Evolutionary conservation across 1,284 basidiomycete species (phyloP), one percentile per base, ranked within the genome.

Genomic region (Pholiota adiposa): DNA sequence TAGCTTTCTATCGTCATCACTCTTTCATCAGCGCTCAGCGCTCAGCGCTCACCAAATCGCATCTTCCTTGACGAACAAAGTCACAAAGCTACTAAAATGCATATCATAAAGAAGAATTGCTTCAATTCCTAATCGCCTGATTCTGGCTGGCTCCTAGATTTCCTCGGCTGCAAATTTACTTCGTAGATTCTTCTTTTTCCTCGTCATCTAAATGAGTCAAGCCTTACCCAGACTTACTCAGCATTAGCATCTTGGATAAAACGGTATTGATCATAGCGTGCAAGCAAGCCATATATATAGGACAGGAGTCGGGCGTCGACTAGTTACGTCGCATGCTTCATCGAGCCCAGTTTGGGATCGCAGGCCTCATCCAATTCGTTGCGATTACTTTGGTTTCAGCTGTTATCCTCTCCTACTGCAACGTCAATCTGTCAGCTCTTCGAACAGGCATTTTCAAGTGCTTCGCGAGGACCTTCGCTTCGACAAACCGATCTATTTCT

Each of bases 371-470:
- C 25, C 36, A 59, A 36, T 54, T 59, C 29, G 18, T 65, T 21
- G 49, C 40, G 21, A 50, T 61, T 18, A 57, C 61, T 23, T 41
- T 65, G 31, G 27, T 61, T 31, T 59, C 61, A 21, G 60, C 59
- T 21, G 14, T 61, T 25, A 21, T 60, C 25, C 49, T 62, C 34
- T 60, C 60, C 23, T 59, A 51, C 46, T 60, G 40, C 50, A 57
- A 49, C 54, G 43, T 48, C 51, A 56, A 61, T 50, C 62, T 63
- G 62, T 56, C 62, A 43, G 16, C 44, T 29, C 51, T 63, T 27
- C 49, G 48, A 49, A 31, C 50, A 34, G 43, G 53, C 41, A 25
- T 61, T 27, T 27, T 46, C 31, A 58, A 52, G 33, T 41, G 56
- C 27, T 38, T 63, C 36, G 21, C 55, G 11, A 57, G 53, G 43